phyloP scores from a whole-genome alignment of 2,329 filamentous ascomycete species.

The Diaporthe ilicicola region DNA sequence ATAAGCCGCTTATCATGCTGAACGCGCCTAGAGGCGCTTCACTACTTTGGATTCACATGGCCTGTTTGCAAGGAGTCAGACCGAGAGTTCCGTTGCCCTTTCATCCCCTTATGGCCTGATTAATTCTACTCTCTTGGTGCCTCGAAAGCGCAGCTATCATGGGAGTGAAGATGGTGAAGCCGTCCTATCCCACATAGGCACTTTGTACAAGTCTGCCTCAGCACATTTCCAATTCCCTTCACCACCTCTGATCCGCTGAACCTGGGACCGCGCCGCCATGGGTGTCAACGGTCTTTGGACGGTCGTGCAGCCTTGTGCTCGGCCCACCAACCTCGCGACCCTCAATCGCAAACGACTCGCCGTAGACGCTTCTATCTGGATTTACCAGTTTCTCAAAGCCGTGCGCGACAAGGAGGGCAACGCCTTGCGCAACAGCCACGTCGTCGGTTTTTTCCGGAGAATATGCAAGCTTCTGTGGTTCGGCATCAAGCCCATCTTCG shows the following conservation, averaged over 20 bases:
- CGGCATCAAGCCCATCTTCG: slow-evolving; percentile 95
- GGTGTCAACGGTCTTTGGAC: slow-evolving; percentile 99
- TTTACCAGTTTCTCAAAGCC: slow-evolving; percentile 99
- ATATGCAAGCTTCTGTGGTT: slow-evolving; percentile 98
- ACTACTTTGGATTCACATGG: neutral
- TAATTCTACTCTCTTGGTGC: neutral
- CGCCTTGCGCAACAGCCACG: slow-evolving; percentile 91
- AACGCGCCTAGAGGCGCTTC: slow-evolving; percentile 12
- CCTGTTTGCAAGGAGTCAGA: slow-evolving; percentile 10
- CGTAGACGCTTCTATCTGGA: slow-evolving; percentile 99
- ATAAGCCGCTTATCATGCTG: slow-evolving; percentile 4
- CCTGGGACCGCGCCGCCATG: slow-evolving; percentile 63
- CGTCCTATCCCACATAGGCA: neutral
- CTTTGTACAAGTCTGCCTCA: neutral
- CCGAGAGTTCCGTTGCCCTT: neutral
- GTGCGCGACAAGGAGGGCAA: slow-evolving; percentile 99
- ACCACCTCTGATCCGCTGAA: slow-evolving; percentile 26
- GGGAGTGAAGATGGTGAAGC: neutral
- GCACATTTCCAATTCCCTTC: neutral
- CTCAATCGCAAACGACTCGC: slow-evolving; percentile 96
- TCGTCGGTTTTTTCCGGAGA: slow-evolving; percentile 96
- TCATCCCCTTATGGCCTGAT: neutral
- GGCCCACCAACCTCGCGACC: slow-evolving; percentile 94
- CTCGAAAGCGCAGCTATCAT: neutral
- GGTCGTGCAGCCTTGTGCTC: slow-evolving; percentile 91